These are phyloP conservation scores for Monocercomonoides exilis DNA, from an alignment of 78 protist genomes.

Conservation along the genomic window DNA sequence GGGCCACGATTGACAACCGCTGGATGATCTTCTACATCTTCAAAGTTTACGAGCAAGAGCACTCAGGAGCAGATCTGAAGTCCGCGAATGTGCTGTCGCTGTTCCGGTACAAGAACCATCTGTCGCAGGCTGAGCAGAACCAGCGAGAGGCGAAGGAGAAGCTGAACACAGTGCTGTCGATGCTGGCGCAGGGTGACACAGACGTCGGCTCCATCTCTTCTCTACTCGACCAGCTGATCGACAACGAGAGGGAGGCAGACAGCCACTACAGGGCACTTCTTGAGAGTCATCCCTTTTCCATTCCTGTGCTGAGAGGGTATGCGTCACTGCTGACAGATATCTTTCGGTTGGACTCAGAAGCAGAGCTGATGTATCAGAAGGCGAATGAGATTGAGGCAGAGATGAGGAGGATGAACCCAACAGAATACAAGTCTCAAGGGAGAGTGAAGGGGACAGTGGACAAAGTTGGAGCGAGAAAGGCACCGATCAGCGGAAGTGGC, in stretches of 20 bases:
- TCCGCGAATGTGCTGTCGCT: background rate
- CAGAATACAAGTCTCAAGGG: background rate
- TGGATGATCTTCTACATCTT: background rate
- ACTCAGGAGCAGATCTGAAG: background rate
- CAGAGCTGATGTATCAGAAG: background rate
- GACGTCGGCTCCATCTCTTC: background rate
- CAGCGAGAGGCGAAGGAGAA: constrained; percentile 3
- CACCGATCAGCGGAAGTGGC: background rate
- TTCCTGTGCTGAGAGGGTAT: background rate
- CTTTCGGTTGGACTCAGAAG: background rate
- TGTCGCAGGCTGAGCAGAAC: background rate
- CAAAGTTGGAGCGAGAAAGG: background rate
- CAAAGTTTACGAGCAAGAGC: background rate
- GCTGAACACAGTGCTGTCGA: background rate
- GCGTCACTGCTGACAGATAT: background rate
- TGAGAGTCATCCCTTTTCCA: background rate
- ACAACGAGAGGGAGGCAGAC: background rate
- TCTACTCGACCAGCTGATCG: background rate
- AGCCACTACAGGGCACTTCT: background rate
- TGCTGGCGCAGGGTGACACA: background rate
- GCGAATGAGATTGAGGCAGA: background rate
- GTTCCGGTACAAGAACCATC: constrained; percentile 1
- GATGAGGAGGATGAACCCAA: background rate
- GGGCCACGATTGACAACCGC: background rate
- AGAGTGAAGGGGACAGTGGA: background rate